Evolutionary conservation across 169 alveolate genomes (phyloP).

Genomic region (Cryptosporidium ryanae): DNA sequence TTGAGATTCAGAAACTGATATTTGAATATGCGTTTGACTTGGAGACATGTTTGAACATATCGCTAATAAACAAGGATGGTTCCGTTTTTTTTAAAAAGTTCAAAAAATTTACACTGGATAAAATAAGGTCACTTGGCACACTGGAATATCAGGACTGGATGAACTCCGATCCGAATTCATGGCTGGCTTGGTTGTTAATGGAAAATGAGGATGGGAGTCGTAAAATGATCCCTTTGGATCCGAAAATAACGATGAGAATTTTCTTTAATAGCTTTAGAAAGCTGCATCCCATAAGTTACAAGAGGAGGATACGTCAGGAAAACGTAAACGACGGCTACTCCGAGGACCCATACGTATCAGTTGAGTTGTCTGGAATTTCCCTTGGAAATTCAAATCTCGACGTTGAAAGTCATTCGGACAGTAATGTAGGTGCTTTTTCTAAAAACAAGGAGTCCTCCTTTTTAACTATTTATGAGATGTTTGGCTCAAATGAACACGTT

Average conservation of each 20-base stretch:
- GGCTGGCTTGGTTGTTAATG: conserved; percentile 37
- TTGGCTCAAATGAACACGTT: neutral
- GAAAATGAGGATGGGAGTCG: neutral
- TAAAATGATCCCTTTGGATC: conserved; percentile 48
- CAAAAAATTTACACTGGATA: conserved; percentile 4
- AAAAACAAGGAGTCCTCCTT: neutral
- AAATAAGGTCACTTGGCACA: neutral
- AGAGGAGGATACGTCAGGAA: conserved; percentile 21
- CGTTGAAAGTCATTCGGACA: neutral
- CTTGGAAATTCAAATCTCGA: neutral
- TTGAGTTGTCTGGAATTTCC: conserved; percentile 54
- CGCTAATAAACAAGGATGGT: conserved; percentile 23
- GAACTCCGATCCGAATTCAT: conserved; percentile 24
- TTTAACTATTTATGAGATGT: conserved; percentile 49
- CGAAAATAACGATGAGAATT: conserved; percentile 23
- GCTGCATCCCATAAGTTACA: conserved; percentile 28
- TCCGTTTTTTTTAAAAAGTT: conserved; percentile 1
- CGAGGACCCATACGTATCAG: conserved; percentile 9
- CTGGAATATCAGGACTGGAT: conserved; percentile 53
- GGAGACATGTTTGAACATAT: conserved; percentile 7
- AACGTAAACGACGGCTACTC: neutral
- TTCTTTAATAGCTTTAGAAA: conserved; percentile 20
- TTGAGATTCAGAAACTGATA: conserved; percentile 38
- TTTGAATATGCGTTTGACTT: conserved; percentile 40
- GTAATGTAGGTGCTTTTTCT: neutral